A percentile compares a stretch with the other conserved stretches of the same genome.
phyloP scores from a whole-genome alignment of 208 protist species.

The Acanthamoeba triangularis region DNA sequence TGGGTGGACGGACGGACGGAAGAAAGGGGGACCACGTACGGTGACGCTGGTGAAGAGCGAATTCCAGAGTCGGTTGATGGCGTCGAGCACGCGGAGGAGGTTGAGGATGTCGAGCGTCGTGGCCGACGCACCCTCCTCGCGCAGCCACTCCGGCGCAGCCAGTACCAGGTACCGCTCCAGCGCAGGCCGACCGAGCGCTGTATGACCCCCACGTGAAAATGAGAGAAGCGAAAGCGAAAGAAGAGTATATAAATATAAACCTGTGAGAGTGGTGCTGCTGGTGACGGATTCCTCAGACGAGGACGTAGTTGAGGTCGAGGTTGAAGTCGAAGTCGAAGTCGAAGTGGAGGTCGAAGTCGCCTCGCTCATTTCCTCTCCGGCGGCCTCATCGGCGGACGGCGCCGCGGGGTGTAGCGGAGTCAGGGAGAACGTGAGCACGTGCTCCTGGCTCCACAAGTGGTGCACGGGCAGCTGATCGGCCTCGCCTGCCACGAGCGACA shows the following conservation, averaged over 20 bases:
- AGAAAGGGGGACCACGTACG: not conserved
- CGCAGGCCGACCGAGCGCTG: conserved; percentile 3
- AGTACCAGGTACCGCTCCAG: conserved; percentile 25
- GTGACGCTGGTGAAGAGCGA: conserved; percentile 52
- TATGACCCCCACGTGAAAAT: too few relatives aligned
- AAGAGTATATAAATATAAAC: not conserved
- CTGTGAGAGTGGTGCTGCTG: not conserved
- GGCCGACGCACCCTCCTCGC: conserved; percentile 25
- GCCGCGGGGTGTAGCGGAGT: not conserved
- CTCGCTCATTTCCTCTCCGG: not conserved
- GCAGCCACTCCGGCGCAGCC: conserved; percentile 3
- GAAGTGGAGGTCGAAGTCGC: not conserved
- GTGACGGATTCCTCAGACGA: not conserved
- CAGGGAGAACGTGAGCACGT: conserved; percentile 45
- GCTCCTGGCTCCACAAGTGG: conserved; percentile 26
- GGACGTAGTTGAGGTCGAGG: not conserved
- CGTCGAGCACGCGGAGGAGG: conserved; percentile 50
- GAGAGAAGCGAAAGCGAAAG: too few relatives aligned
- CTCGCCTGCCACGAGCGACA: not conserved
- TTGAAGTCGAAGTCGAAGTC: conserved; percentile 10
- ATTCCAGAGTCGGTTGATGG: conserved; percentile 58
- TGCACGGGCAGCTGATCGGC: conserved; percentile 49
- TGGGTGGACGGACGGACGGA: too few relatives aligned
- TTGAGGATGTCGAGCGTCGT: not conserved
- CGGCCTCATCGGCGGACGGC: not conserved